Percentiles rank a stretch among this genome's conserved stretches.
phyloP scores from a whole-genome alignment of 768 basidiomycete genomes.

The Mycena venus region DNA sequence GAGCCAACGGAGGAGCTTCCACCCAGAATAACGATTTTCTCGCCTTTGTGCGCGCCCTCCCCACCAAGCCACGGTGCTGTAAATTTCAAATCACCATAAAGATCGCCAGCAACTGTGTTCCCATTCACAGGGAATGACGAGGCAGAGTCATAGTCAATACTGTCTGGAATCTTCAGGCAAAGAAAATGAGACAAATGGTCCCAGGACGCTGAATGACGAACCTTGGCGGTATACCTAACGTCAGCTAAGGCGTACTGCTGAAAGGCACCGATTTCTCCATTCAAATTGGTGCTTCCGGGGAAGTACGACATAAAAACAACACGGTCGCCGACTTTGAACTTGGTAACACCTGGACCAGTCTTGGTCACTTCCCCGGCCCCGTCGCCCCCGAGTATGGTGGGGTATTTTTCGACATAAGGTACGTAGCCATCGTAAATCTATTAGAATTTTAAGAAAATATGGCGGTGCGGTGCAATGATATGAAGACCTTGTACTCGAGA shows the following conservation, averaged over 20 bases:
- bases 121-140: neutral
- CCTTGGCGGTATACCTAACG: neutral
- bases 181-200: neutral
- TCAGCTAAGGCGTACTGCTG: neutral
- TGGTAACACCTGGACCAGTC: constrained; percentile 55
- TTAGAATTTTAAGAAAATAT: neutral
- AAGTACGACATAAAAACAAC: constrained; percentile 30
- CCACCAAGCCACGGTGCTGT: constrained; percentile 10
- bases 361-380: constrained; percentile 54
- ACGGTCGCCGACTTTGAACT: constrained; percentile 57
- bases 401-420: constrained; percentile 37
- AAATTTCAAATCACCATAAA: neutral
- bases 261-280: neutral
- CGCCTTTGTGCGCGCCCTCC: constrained; percentile 7
- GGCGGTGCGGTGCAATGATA: too few species aligned
- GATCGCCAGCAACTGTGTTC: neutral
- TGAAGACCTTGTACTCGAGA: neutral
- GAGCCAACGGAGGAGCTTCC: constrained; percentile 20
- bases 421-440: neutral
- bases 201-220: neutral
- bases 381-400: constrained; percentile 52
- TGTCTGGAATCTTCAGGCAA: neutral
- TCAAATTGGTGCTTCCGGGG: neutral
- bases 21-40: constrained; percentile 14
- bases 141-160: neutral